These are phyloP conservation scores for Chytriomyces sp. DNA, from an alignment of 192 early-diverging fungal species.

Conservation along the genomic window DNA sequence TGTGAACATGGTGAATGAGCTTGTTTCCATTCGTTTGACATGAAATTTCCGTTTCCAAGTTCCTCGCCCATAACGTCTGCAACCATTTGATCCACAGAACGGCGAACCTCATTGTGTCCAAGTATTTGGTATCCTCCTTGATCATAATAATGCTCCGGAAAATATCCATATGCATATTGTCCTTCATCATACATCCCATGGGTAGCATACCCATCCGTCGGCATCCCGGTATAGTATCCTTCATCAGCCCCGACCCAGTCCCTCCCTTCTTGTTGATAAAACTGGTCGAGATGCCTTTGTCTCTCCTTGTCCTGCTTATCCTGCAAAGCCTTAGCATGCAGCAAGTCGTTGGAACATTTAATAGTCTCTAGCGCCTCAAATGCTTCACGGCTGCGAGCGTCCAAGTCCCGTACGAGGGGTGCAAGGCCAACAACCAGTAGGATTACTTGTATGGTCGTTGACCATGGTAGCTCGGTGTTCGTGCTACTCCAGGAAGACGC, in stretches of 20 bases:
- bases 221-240: background rate
- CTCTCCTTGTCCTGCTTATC: background rate
- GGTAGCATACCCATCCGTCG: background rate
- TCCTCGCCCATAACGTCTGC: background rate
- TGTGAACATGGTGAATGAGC: background rate
- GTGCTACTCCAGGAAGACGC: slow-evolving; percentile 13
- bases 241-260: background rate
- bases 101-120: too few relatives aligned
- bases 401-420: slow-evolving; percentile 12
- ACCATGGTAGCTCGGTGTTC: slow-evolving; percentile 12
- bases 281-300: background rate
- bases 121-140: too few relatives aligned
- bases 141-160: too few relatives aligned
- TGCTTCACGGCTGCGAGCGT: slow-evolving; percentile 2
- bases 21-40: too few relatives aligned
- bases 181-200: background rate
- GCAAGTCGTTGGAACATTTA: slow-evolving; percentile 15
- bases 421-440: background rate
- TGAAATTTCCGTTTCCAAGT: too few relatives aligned
- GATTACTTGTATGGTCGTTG: slow-evolving; percentile 8
- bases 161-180: too few relatives aligned
- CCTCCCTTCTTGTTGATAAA: background rate
- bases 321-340: background rate
- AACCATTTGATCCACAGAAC: slow-evolving; percentile 6
- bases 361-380: slow-evolving; percentile 18